A percentile compares a stretch with the other conserved stretches of the same genome.
Conservation (phyloP, 805 yeast species). For the Deakozyma indianensis region DNA sequence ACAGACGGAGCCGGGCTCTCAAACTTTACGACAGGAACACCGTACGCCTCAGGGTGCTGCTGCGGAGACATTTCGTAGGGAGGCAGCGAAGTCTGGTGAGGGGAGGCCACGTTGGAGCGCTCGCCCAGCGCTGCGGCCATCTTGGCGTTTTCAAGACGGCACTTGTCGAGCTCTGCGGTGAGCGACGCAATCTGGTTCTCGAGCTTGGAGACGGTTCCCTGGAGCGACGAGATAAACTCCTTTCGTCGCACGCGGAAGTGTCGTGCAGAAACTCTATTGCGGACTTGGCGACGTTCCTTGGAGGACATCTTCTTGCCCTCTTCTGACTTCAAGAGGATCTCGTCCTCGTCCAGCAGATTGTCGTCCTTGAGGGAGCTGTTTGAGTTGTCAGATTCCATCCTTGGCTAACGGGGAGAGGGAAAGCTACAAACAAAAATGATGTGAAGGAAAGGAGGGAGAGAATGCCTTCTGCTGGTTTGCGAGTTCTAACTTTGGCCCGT, state of each 20-base stretch:
- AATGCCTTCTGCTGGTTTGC: too few species aligned
- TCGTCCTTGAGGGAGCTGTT: constrained; percentile 1
- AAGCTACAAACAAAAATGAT: too few species aligned
- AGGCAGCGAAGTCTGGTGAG: not conserved
- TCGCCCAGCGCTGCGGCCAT: constrained; percentile 1
- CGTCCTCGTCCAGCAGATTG: constrained; percentile 17
- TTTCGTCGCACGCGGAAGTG: constrained; percentile 19
- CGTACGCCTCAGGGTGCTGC: not conserved
- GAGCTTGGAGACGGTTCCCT: constrained; percentile 6
- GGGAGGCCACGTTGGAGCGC: not conserved
- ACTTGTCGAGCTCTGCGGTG: constrained; percentile 7
- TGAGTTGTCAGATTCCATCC: constrained; percentile 1
- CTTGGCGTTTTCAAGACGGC: constrained; percentile 4
- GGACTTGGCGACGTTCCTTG: constrained; percentile 18
- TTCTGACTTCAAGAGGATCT: constrained; percentile 15
- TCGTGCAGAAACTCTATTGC: constrained; percentile 19
- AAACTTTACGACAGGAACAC: not conserved
- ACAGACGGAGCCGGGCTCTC: not conserved
- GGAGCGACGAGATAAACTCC: constrained; percentile 14
- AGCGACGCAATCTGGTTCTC: constrained; percentile 13
- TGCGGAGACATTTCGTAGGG: not conserved
- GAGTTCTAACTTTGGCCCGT: too few species aligned
- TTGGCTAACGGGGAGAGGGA: too few species aligned
- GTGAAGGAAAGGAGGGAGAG: too few species aligned
- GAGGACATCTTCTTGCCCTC: constrained; percentile 16